These are phyloP conservation scores for Beverwykella pulmonaria DNA, from an alignment of 495 filamentous ascomycete species.

Conservation along the genomic window DNA sequence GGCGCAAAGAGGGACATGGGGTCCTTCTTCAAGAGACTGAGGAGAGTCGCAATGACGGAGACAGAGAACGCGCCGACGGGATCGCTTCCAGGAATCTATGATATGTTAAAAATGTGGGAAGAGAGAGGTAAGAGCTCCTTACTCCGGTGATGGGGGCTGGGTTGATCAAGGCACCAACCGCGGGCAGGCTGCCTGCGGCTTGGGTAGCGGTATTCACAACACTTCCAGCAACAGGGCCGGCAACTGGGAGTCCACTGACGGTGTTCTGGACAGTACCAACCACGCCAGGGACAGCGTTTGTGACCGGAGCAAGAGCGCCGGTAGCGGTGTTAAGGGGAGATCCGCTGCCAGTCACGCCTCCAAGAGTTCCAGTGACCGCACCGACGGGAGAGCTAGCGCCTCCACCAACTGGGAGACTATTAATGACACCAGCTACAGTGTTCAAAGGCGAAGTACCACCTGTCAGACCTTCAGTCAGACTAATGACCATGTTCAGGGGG, in stretches of 20 bases:
- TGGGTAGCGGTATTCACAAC: not conserved
- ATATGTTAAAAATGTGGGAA: not conserved
- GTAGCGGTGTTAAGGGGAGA: not conserved
- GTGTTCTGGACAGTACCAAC: not conserved
- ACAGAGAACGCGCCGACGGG: conserved; percentile 12
- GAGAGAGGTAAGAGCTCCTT: not conserved
- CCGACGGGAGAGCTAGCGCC: conserved; percentile 5
- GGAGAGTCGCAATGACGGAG: conserved; percentile 21
- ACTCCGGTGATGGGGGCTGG: not conserved
- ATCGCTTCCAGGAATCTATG: conserved; percentile 14
- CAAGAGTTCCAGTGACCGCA: conserved; percentile 7
- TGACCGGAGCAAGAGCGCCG: not conserved
- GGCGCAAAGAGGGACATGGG: conserved; percentile 25
- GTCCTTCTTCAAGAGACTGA: conserved; percentile 29
- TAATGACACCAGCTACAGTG: not conserved
- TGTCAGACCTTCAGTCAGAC: too few relatives aligned
- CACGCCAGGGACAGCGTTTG: conserved; percentile 3
- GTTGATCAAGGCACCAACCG: too few relatives aligned
- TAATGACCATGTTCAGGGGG: too few relatives aligned
- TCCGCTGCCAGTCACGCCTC: not conserved
- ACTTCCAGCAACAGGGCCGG: not conserved
- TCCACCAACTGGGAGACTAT: conserved; percentile 6
- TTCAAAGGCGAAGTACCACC: too few relatives aligned
- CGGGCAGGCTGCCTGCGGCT: not conserved
- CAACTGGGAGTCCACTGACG: not conserved